Evolutionary conservation across 495 filamentous ascomycete species (phyloP), one percentile per base, ranked within the genome.

Genomic region (Penicillium malachiteum): DNA sequence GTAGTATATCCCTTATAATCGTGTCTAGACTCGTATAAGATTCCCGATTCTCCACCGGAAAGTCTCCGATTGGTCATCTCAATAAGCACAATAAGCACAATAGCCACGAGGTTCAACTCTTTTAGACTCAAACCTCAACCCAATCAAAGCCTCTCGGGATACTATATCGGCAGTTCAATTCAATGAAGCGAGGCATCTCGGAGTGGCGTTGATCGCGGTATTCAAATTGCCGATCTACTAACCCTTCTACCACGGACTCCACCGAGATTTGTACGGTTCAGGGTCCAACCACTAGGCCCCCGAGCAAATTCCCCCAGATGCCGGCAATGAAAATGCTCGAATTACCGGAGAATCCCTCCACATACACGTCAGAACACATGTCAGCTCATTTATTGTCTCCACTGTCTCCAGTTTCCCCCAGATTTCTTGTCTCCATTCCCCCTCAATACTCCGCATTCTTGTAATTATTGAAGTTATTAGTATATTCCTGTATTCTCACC

Each of bases 151-250:
- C 1, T 4, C 48, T 34, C 57, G 48, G 57, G 37, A 51, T 42
- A 31, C 26, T 31, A 17, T 38, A 42, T 60, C 57, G 57, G 57
- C 57, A 60, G 53, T 60, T 60, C 26, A 13, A 11, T 33, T 6
- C n/a, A 26, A 50, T 11, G 38, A 35, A 49, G 56, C 50, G 56
- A 58, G n/a, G 50, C 17, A 39, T 16, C 21, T 53, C 43, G 50
- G 43, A 13, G 18, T 32, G 33, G 2, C 10, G 45, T 45, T 32
- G 32, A 49, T 46, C 45, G 39, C 43, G 35, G 7, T 13, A 18
- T 34, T 11, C 16, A 4, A 35, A n/a, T 40, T 32, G 50, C 39
- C 50, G 30, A 47, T 21, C 5, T 26, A 17, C 12, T 45, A 17
- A 1, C 16, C 18, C 41, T 26, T 44, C 8, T 21, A 26, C 18